phyloP scores from a whole-genome alignment of 495 filamentous ascomycete genomes.

The Daldinia bambusicola region DNA sequence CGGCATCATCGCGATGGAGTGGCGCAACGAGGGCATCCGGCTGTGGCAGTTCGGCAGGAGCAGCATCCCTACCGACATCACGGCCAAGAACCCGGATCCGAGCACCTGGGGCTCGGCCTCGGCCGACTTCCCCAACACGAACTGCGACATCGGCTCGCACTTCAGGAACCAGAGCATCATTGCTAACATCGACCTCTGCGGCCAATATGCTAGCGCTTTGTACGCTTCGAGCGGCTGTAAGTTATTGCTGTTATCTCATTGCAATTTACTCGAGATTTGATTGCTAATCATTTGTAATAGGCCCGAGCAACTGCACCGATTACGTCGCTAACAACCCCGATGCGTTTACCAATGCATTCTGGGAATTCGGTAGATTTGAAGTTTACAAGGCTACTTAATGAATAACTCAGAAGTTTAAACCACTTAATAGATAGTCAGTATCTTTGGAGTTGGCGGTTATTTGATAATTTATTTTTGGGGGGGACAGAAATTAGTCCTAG shows the following conservation, averaged over 20 bases:
- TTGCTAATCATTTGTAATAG: constrained; percentile 44
- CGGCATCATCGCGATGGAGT: constrained; percentile 73
- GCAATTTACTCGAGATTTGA: constrained; percentile 8
- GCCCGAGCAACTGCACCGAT: constrained; percentile 65
- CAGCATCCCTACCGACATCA: constrained; percentile 64
- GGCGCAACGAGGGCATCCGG: constrained; percentile 66
- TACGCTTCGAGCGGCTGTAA: constrained; percentile 58
- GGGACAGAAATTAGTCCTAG: background rate
- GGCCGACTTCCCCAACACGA: constrained; percentile 66
- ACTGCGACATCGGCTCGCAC: constrained; percentile 68
- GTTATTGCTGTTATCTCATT: constrained; percentile 37
- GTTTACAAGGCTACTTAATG: constrained; percentile 62
- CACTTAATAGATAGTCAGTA: constrained; percentile 15
- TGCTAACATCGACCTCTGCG: constrained; percentile 76
- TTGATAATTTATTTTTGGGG: constrained; percentile 5
- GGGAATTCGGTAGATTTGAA: constrained; percentile 72
- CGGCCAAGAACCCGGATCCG: constrained; percentile 63
- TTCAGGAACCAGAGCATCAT: constrained; percentile 74
- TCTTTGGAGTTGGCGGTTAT: constrained; percentile 35
- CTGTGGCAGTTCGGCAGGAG: constrained; percentile 68
- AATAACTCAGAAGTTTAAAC: background rate
- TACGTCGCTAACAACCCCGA: constrained; percentile 70
- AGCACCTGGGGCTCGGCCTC: constrained; percentile 66
- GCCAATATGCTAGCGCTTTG: constrained; percentile 67
- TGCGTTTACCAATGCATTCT: constrained; percentile 71